Base-by-base conservation (phyloP, 2,329 filamentous ascomycete species). In the Paraphoma sp. region DNA sequence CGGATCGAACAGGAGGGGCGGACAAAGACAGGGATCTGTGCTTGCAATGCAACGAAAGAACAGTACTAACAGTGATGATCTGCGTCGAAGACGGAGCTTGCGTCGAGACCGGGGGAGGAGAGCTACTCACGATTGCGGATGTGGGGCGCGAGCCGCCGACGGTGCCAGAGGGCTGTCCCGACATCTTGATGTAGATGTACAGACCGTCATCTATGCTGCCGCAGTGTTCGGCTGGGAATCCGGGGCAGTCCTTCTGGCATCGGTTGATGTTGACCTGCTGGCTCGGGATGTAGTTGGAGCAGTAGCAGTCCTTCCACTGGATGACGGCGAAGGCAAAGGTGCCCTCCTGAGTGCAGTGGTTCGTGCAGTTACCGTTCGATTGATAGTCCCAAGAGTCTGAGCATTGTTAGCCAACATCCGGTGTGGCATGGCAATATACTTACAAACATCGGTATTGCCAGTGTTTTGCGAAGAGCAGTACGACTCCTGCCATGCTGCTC, bases 261-360 rank as follows among this genome's bases (percentile, higher is more conserved):
- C 79, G 79, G 60, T 65, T 62, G 18, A 72, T 64, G 54, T 72
- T 64, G n/a, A 65, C 51, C 56, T 78, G 75, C 6, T 75, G 65
- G 17, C 71, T 71, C 8, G 91, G 91, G 2, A 82, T 81, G 67
- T 87, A 87, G 71, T 92, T 84, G 38, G 89, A 88, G 73, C 91
- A 94, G 89, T 89, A 94, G 72, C 91, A 94, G 49, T 82, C 75
- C 31, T 85, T 79, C 14, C 77, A 82, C 65, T 91, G 84, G 1
- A 93, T 79, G 46, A 94, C 80, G 62, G 89, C 89, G 59, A 88
- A 91, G 40, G 90, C 89, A 62, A 82, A 90, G 30, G 56, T 60
- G 48, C 59, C 68, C 14, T 80, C 64, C 17, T 71, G 68, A 28
- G 75, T 66, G 76, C 91, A 94, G 47, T 82, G 82, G 47, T 84